Evolutionary conservation across 2,329 filamentous ascomycete species (phyloP).

Genomic region (Alternaria sp.): DNA sequence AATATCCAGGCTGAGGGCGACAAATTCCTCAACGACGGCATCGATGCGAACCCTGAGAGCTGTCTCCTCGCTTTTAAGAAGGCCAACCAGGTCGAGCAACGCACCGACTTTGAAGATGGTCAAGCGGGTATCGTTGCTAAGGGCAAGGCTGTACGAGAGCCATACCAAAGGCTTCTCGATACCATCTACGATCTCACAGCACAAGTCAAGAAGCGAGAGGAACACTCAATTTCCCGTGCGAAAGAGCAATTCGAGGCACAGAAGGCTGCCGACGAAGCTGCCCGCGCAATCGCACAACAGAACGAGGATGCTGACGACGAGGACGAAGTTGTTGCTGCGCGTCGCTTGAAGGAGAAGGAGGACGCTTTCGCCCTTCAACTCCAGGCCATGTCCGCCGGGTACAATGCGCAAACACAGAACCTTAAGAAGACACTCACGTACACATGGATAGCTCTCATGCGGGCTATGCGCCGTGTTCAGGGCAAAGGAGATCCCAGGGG

Average conservation of each 20-base stretch:
- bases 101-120: slow-evolving; percentile 76
- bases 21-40: slow-evolving; percentile 80
- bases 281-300: slow-evolving; percentile 46
- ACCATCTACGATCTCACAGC: slow-evolving; percentile 87
- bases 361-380: slow-evolving; percentile 62
- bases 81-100: slow-evolving; percentile 84
- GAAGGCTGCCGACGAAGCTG: slow-evolving; percentile 51
- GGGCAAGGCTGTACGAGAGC: slow-evolving; percentile 77
- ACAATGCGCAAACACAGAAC: slow-evolving; percentile 73
- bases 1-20: slow-evolving; percentile 73
- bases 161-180: slow-evolving; percentile 82
- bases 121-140: slow-evolving; percentile 69
- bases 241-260: slow-evolving; percentile 61
- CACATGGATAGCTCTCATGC: slow-evolving; percentile 92
- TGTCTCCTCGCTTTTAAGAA: slow-evolving; percentile 88
- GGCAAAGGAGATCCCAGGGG: slow-evolving; percentile 70
- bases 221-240: slow-evolving; percentile 63
- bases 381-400: slow-evolving; percentile 67
- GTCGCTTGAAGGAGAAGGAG: slow-evolving; percentile 53
- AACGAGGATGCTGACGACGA: slow-evolving; percentile 61
- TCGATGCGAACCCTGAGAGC: slow-evolving; percentile 90
- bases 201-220: slow-evolving; percentile 70
- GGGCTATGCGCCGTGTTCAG: slow-evolving; percentile 91
- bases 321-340: slow-evolving; percentile 53
- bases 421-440: slow-evolving; percentile 88